These are phyloP conservation scores for Tuber indicum DNA, from an alignment of 495 filamentous ascomycete genomes.

Conservation along the genomic window DNA sequence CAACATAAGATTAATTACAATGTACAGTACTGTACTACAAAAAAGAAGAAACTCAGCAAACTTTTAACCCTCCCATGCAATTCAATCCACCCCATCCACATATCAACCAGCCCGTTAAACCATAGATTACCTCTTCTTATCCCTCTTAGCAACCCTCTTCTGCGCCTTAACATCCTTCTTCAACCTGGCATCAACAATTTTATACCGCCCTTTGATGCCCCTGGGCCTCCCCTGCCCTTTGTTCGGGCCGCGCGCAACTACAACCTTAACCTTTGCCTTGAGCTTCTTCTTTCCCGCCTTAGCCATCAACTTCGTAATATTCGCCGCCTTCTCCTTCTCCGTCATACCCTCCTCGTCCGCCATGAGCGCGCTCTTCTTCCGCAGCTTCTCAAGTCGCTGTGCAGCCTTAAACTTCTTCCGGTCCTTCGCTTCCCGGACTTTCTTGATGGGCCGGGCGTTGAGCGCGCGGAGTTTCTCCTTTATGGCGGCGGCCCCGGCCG, in stretches of 20 bases:
- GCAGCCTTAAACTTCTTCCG: constrained; percentile 95
- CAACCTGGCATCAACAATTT: constrained; percentile 94
- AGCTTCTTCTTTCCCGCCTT: constrained; percentile 80
- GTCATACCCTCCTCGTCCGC: constrained; percentile 82
- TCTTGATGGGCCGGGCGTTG: constrained; percentile 98
- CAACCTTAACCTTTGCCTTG: constrained; percentile 74
- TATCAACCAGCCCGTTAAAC: background rate
- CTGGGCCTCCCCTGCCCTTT: constrained; percentile 61
- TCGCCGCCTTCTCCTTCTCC: constrained; percentile 87
- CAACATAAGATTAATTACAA: background rate
- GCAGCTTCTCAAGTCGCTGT: constrained; percentile 80
- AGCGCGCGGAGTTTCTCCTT: constrained; percentile 88
- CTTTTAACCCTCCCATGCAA: background rate
- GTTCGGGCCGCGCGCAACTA: constrained; percentile 81
- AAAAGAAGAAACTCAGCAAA: background rate
- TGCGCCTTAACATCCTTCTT: constrained; percentile 95
- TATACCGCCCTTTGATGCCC: constrained; percentile 94
- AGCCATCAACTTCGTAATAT: constrained; percentile 73
- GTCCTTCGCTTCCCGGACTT: constrained; percentile 91
- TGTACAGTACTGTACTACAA: background rate
- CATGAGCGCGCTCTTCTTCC: constrained; percentile 86
- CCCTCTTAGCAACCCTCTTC: constrained; percentile 73
- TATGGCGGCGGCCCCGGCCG: constrained; percentile 84
- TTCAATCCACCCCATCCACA: background rate
- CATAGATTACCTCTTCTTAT: constrained; percentile 40